Evolutionary conservation across 208 protist species (phyloP).

Genomic region (Trypanosoma scelopori): DNA sequence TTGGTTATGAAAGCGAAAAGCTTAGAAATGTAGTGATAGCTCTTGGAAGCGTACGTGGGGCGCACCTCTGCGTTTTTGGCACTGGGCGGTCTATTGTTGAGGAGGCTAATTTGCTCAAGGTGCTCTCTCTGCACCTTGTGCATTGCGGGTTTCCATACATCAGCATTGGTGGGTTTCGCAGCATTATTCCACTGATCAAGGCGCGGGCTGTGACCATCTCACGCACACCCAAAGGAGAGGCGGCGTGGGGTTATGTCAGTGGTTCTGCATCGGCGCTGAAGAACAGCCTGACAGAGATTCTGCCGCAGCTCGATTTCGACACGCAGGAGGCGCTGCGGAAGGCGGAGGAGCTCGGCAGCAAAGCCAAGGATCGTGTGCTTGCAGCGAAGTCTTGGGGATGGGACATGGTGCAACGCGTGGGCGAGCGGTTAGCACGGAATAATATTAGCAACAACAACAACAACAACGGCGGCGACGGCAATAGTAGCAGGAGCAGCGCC

Average conservation of each 20-base stretch:
- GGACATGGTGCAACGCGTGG: conserved; percentile 49
- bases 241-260: background rate
- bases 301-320: conserved; percentile 23
- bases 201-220: conserved; percentile 34
- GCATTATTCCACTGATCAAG: conserved; percentile 69
- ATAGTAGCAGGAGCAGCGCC: too few relatives aligned
- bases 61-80: conserved; percentile 76
- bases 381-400: conserved; percentile 69
- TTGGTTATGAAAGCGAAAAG: conserved; percentile 38
- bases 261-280: conserved; percentile 21
- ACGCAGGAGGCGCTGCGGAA: conserved; percentile 27
- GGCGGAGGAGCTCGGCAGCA: conserved; percentile 49
- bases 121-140: conserved; percentile 83
- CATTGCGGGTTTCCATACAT: conserved; percentile 72
- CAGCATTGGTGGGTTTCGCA: conserved; percentile 80
- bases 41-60: conserved; percentile 43
- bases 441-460: background rate
- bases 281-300: conserved; percentile 22
- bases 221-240: conserved; percentile 4
- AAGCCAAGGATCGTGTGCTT: conserved; percentile 48
- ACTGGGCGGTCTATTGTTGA: conserved; percentile 75
- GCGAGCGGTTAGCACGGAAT: conserved; percentile 45
- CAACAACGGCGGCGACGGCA: background rate
- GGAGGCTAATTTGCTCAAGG: conserved; percentile 86
- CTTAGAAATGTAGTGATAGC: conserved; percentile 27